Base-by-base conservation (phyloP, 139 green algal genomes). In the Chlorella sorokiniana region DNA sequence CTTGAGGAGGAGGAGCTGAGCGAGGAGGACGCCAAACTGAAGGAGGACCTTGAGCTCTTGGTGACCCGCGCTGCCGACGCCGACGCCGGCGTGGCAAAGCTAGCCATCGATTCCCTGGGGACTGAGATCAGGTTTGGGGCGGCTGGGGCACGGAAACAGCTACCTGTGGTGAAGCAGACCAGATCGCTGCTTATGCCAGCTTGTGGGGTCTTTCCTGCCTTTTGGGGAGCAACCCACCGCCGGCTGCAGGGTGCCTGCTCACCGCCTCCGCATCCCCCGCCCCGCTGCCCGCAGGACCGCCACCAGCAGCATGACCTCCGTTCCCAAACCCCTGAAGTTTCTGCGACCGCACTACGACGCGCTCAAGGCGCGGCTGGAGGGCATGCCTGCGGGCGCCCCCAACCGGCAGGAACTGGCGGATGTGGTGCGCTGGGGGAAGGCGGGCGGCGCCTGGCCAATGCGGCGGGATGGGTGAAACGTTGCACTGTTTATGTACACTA, bases 271-370 rank as follows among this genome's bases (percentile, higher is more conserved):
- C 31, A 38, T 38, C 22, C 37, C 18, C 3, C 20, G 35, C 25
- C 65, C 8, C 8, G 20, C 25, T 22, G 7, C 59, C 40, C 18
- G 16, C 74, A 69, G 88, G 31, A 93, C 81, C 25, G 90, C 97
- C 42, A 99, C 96, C 8, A 96, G 93, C 27, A 97, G 93, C 45
- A 99, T 99, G 97, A 99, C 96, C 18, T 95, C 91, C 23, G 97
- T 99, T 18, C 97, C 97, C 29, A 99, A 99, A 89, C 97, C 97
- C 2, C 89, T 99, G 31, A 99, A 99, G 90, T 99, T 99, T 85
- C 91, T 99, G 64, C 87, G 92, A 8, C 83, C 90, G 0, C 95
- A 99, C 86, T 96, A 97, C 44, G 87, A 89, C 31, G 86, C 79
- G 0, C 86, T 99, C 27, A 95, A 95, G 65, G 84, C 82, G 10